These are phyloP conservation scores for Aquilaria agallochum DNA, from an alignment of 441 rosid species.

Conservation along the genomic window DNA sequence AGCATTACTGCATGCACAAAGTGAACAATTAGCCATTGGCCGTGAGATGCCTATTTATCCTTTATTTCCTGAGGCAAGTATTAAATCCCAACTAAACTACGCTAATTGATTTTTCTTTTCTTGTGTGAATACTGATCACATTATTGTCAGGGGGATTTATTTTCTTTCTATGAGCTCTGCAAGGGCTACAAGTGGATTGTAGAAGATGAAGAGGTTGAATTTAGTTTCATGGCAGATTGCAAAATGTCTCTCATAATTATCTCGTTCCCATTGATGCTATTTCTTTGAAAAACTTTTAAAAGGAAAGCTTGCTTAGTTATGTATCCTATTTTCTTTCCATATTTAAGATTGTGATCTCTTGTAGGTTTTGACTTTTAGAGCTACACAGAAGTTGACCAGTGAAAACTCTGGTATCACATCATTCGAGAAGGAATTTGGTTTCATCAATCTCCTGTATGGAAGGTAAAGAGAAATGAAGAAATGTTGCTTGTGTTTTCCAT, in stretches of 20 bases:
- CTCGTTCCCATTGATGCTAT: slow-evolving; percentile 14
- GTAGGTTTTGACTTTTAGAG: slow-evolving; percentile 61
- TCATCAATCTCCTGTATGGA: slow-evolving; percentile 64
- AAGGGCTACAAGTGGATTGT: slow-evolving; percentile 68
- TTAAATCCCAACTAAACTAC: slow-evolving; percentile 21
- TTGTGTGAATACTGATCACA: slow-evolving; percentile 22
- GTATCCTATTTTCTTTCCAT: slow-evolving; percentile 4
- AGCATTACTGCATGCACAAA: slow-evolving; percentile 64
- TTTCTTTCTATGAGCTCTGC: slow-evolving; percentile 89
- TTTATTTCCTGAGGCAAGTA: slow-evolving; percentile 76
- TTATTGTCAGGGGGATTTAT: slow-evolving; percentile 69
- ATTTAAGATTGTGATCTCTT: slow-evolving; percentile 9
- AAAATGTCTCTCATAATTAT: slow-evolving; percentile 17
- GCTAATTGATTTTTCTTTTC: slow-evolving; percentile 9
- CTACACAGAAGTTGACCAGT: slow-evolving; percentile 18
- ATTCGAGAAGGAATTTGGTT: slow-evolving; percentile 48
- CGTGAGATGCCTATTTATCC: slow-evolving; percentile 78
- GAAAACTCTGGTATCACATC: slow-evolving; percentile 24
- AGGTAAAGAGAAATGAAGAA: slow-evolving; percentile 41
- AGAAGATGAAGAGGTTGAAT: slow-evolving; percentile 69
- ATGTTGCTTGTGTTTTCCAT: too few relatives aligned
- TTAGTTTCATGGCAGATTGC: slow-evolving; percentile 6
- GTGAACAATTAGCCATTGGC: slow-evolving; percentile 80
- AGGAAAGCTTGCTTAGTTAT: not conserved
- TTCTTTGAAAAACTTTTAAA: not conserved